Percentiles rank a stretch among this genome's conserved stretches.
Evolutionary conservation across 164 flowering plant genomes (phyloP).

Genomic region (Vitis labrusca): DNA sequence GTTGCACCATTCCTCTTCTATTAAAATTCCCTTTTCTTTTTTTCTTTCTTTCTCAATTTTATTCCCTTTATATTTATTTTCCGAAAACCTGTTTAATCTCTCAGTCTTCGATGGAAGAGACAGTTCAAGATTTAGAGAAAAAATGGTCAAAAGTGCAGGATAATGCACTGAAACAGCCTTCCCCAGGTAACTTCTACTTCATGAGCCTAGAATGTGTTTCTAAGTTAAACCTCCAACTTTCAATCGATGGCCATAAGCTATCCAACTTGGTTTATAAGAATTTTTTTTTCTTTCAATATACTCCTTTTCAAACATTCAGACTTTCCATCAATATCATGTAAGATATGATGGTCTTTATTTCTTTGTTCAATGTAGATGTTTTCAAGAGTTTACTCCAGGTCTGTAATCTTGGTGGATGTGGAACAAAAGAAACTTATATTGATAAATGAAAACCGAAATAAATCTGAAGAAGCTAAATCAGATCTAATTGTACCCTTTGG

Average conservation of each 20-base stretch:
- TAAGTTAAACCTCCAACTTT: background rate
- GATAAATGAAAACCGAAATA: too few relatives aligned
- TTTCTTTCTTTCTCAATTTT: background rate
- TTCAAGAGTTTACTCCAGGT: too few relatives aligned
- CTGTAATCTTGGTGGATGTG: background rate
- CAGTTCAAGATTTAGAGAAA: conserved; percentile 60
- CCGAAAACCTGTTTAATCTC: conserved; percentile 15
- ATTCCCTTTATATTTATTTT: background rate
- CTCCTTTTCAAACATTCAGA: too few relatives aligned
- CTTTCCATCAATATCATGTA: too few relatives aligned
- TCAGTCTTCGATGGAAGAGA: conserved; percentile 67
- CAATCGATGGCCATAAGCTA: background rate
- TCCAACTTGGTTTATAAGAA: too few relatives aligned
- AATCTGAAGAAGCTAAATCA: too few relatives aligned
- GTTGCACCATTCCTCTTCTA: conserved; percentile 10
- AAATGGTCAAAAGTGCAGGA: conserved; percentile 73
- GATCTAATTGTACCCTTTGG: too few relatives aligned
- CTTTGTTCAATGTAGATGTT: background rate
- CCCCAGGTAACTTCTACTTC: conserved; percentile 62
- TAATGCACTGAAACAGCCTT: conserved; percentile 69
- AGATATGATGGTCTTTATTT: too few relatives aligned
- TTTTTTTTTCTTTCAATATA: too few relatives aligned
- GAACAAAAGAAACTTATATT: too few relatives aligned
- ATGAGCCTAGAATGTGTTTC: background rate
- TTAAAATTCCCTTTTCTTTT: background rate